These are phyloP conservation scores for Aspergillus sclerotialis DNA, from an alignment of 2,329 filamentous ascomycete species.

Conservation along the genomic window DNA sequence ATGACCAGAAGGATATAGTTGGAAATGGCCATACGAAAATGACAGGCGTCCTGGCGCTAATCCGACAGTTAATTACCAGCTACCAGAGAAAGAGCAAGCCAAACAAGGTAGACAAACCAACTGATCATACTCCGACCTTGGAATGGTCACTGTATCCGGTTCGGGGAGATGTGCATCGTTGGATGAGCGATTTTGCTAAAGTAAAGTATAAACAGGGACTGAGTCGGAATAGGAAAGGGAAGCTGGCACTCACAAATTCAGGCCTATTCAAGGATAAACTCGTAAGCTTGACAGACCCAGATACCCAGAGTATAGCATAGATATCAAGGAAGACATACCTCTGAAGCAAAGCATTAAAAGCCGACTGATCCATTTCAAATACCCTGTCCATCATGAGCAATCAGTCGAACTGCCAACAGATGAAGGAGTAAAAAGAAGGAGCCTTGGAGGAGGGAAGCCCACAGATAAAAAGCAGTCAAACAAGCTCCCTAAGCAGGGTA, in stretches of 20 bases:
- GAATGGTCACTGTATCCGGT: constrained; percentile 46
- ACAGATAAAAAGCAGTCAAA: too few species aligned
- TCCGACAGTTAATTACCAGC: neutral
- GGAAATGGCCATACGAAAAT: neutral
- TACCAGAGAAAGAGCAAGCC: too few species aligned
- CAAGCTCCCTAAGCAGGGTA: too few species aligned
- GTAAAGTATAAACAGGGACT: constrained; percentile 3
- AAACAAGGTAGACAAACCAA: constrained; percentile 39
- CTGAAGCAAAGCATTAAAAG: constrained; percentile 54
- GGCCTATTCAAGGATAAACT: neutral
- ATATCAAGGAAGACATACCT: constrained; percentile 39
- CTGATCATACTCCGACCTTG: constrained; percentile 54
- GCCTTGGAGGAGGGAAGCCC: too few species aligned
- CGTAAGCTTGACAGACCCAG: constrained; percentile 1
- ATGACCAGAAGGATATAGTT: constrained; percentile 5
- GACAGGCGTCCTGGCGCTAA: neutral
- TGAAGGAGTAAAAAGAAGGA: too few species aligned
- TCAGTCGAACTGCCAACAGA: too few species aligned
- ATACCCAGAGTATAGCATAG: neutral
- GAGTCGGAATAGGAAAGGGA: constrained; percentile 1
- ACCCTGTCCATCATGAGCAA: too few species aligned
- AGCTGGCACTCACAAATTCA: neutral
- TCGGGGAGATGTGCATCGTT: constrained; percentile 30
- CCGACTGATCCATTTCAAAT: neutral
- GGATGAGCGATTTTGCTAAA: constrained; percentile 36